A percentile compares a stretch with the other conserved stretches of the same genome.
phyloP scores from a whole-genome alignment of 2,329 filamentous ascomycete species.

The Paramyrothecium roridum region DNA sequence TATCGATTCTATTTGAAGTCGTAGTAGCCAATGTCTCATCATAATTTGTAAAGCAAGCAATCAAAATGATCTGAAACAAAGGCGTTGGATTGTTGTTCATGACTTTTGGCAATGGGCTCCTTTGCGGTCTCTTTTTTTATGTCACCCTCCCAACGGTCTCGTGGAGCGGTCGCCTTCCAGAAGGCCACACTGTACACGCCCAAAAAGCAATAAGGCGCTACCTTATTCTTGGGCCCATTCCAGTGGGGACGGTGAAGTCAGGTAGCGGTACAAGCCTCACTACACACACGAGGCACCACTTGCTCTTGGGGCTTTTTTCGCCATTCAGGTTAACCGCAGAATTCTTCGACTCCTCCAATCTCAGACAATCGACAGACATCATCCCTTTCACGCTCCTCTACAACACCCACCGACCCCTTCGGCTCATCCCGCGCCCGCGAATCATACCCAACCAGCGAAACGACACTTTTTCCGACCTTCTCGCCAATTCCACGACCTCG shows the following conservation, averaged over 20 bases:
- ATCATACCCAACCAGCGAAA: neutral
- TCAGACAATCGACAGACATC: neutral
- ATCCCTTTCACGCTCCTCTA: neutral
- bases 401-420: neutral
- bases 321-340: neutral
- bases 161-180: neutral
- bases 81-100: no score
- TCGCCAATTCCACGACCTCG: neutral
- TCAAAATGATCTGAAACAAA: no score
- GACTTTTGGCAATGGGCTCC: no score
- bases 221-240: neutral
- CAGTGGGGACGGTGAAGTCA: neutral
- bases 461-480: neutral
- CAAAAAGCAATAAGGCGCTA: neutral
- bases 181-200: neutral
- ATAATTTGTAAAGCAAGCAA: no score
- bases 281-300: neutral
- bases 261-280: neutral
- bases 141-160: no score
- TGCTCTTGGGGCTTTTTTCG: neutral
- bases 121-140: no score
- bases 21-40: no score
- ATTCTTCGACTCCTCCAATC: neutral
- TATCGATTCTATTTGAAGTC: no score
- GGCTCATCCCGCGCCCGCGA: neutral